A percentile compares a stretch with the other conserved stretches of the same genome.
Conservation (phyloP, 2,329 filamentous ascomycete genomes). For the Aspergillus jensenii region DNA sequence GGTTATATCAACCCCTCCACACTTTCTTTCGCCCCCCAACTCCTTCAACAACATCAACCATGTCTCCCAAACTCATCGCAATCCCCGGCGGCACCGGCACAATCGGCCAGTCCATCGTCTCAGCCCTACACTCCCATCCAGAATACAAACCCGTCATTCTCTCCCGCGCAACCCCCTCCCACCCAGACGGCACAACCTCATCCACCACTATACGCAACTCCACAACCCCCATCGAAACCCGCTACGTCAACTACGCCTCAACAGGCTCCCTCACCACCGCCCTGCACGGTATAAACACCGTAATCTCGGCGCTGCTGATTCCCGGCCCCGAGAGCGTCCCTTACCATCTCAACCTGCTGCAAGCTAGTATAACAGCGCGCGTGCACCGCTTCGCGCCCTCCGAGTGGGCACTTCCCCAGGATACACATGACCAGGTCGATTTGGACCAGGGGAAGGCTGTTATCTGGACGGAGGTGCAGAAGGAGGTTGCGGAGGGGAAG, state of each 20-base stretch:
- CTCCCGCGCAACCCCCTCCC: conserved; percentile 18
- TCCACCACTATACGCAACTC: not conserved
- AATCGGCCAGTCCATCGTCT: conserved; percentile 17
- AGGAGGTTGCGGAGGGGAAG: conserved; percentile 10
- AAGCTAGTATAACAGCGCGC: conserved; percentile 45
- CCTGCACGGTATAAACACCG: conserved; percentile 24
- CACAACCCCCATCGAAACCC: conserved; percentile 13
- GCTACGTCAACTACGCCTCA: conserved; percentile 29
- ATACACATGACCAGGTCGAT: conserved; percentile 20
- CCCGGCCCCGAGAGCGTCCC: conserved; percentile 21
- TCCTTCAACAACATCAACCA: no score
- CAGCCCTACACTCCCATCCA: conserved; percentile 16
- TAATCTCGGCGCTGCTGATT: conserved; percentile 27
- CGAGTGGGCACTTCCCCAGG: conserved; percentile 35
- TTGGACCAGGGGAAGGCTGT: conserved; percentile 21
- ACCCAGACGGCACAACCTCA: not conserved
- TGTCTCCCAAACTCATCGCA: not conserved
- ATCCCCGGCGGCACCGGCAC: conserved; percentile 6
- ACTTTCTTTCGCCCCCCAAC: no score
- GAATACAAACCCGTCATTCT: conserved; percentile 30
- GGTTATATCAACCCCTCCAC: not conserved
- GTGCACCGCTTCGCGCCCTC: conserved; percentile 49
- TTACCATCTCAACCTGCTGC: conserved; percentile 42
- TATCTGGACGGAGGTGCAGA: conserved; percentile 28
- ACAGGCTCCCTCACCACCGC: conserved; percentile 17